These are phyloP conservation scores for Rhodotorula glutinis DNA, from an alignment of 1,284 basidiomycete species.

Conservation along the genomic window DNA sequence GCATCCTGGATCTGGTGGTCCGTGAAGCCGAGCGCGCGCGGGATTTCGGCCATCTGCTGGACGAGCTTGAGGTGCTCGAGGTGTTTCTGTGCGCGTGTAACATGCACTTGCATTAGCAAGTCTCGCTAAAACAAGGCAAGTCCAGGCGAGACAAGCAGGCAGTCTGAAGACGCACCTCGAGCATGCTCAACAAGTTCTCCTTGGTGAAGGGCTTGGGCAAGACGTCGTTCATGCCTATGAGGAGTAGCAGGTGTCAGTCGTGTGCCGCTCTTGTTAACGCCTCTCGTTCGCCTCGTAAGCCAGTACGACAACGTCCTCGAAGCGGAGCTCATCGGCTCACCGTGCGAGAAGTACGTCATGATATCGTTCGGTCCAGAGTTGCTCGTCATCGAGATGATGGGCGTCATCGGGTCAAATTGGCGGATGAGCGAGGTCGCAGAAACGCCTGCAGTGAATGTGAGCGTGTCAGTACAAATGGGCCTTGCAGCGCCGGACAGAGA, in stretches of 20 bases:
- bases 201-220: constrained; percentile 97
- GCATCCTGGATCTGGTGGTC: constrained; percentile 40
- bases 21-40: constrained; percentile 68
- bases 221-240: constrained; percentile 87
- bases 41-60: constrained; percentile 70
- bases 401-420: constrained; percentile 89
- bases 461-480: not conserved
- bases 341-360: constrained; percentile 83
- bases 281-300: constrained; percentile 63
- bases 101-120: no score
- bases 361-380: constrained; percentile 88
- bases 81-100: constrained; percentile 77
- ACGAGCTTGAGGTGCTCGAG: constrained; percentile 87
- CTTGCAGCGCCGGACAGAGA: no score
- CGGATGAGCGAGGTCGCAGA: constrained; percentile 88
- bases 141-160: no score
- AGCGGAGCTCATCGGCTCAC: constrained; percentile 45
- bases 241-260: not conserved
- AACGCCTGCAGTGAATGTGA: constrained; percentile 50
- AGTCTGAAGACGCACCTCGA: constrained; percentile 62
- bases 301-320: constrained; percentile 58
- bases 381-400: constrained; percentile 95
- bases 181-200: constrained; percentile 81
- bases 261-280: no score
- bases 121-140: no score